Percentiles rank a stretch among this genome's conserved stretches.
Conservation (phyloP, 805 yeast genomes). For the Candida sonorensis region DNA sequence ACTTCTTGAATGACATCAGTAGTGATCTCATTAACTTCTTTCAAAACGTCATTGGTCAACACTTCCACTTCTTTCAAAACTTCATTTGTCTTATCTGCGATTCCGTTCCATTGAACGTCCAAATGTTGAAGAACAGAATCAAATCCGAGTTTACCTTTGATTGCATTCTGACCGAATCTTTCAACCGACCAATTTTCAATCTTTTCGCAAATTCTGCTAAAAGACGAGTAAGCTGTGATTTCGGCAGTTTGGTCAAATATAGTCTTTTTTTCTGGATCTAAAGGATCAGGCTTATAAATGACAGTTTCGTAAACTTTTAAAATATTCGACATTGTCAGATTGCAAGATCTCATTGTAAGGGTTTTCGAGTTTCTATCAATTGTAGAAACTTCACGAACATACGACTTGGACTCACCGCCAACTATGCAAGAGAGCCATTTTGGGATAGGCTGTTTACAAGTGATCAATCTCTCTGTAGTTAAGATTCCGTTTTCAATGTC, state of each 20-base stretch:
- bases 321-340: constrained; percentile 72
- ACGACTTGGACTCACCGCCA: constrained; percentile 68
- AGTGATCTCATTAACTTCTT: constrained; percentile 20
- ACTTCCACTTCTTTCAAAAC: constrained; percentile 20
- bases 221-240: constrained; percentile 75
- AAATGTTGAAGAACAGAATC: constrained; percentile 64
- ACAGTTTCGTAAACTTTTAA: constrained; percentile 84
- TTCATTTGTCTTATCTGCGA: constrained; percentile 18
- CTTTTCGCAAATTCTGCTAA: constrained; percentile 65
- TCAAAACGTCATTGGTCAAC: constrained; percentile 18
- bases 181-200: constrained; percentile 91
- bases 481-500: constrained; percentile 46
- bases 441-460: constrained; percentile 84
- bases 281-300: constrained; percentile 63
- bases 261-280: constrained; percentile 45
- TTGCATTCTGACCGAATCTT: constrained; percentile 83
- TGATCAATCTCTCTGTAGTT: constrained; percentile 80
- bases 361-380: constrained; percentile 64
- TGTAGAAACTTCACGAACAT: constrained; percentile 83
- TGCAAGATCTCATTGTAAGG: constrained; percentile 75
- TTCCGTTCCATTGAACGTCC: constrained; percentile 29
- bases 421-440: constrained; percentile 67
- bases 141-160: constrained; percentile 75
- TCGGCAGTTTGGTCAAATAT: constrained; percentile 76
- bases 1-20: constrained; percentile 12